Base-by-base conservation (phyloP, 108 stramenopile genomes). In the Chaetoceros muelleri region DNA sequence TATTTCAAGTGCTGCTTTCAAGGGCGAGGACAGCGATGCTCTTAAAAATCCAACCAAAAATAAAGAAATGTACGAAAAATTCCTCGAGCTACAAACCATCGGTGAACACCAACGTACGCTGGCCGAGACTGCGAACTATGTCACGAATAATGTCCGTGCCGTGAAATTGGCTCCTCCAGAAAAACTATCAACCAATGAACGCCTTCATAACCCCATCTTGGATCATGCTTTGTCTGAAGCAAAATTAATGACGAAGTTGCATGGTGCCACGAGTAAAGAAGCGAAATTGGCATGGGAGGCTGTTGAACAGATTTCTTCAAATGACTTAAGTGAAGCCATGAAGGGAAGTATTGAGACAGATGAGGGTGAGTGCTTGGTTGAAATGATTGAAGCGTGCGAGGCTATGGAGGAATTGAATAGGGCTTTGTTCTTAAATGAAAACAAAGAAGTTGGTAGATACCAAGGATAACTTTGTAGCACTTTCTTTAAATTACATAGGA, bases 341-440 rank as follows among this genome's bases (percentile, higher is more conserved):
- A 64, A 47, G 44, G 58, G 60, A n/a, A 53, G 60, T 1, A 44
- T 71, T 44, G 22, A 21, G 20, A 18, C 5, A 20, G 73, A 74
- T 57, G 73, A 74, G 44, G n/a, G n/a, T n/a, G 74, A 78, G 62
- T 78, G 76, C 49, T 61, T 73, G 25, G 64, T 78, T 22, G 76
- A 78, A 28, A 48, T 67, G 28, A 69, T 74, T 59, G 72, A 78
- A 44, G 76, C 72, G 20, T 78, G 76, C 28, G 76, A 78, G 53
- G 76, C 76, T 13, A 69, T 78, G 48, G 76, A 78, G 52, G 73
- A 72, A 56, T 66, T 76, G 67, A 69, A 76, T 29, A n/a, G 57
- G 34, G 73, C 65, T 29, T 55, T 74, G 53, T 23, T 23, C n/a
- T 7, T 49, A 10, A 13, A 40, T 40, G 34, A 40, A 13, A 40